Percentiles rank a stretch among this genome's conserved stretches.
phyloP scores from a whole-genome alignment of 2,329 filamentous ascomycete species.

The Coleophoma crateriformis region DNA sequence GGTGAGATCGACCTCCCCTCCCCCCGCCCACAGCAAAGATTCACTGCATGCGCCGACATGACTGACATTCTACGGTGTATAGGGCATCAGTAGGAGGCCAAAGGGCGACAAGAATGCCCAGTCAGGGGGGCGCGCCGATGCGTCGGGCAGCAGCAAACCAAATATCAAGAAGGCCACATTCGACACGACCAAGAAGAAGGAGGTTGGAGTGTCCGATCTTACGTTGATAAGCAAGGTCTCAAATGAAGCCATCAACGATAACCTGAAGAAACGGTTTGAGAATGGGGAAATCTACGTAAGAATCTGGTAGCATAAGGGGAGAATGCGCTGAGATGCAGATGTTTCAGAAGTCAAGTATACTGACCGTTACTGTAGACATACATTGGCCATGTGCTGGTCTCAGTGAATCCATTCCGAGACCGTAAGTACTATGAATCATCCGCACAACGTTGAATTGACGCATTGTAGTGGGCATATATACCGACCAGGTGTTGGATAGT shows the following conservation, averaged over 20 bases:
- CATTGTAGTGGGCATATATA: constrained; percentile 81
- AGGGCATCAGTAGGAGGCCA: constrained; percentile 28
- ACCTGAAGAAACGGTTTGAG: constrained; percentile 96
- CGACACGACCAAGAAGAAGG: constrained; percentile 97
- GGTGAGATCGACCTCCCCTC: too few species aligned
- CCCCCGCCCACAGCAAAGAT: too few species aligned
- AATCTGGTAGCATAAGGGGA: constrained; percentile 8
- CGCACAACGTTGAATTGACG: constrained; percentile 27
- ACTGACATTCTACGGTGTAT: neutral
- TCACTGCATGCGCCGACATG: too few species aligned
- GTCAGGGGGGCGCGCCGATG: constrained; percentile 15
- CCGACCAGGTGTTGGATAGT: constrained; percentile 84
- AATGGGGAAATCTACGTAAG: constrained; percentile 88
- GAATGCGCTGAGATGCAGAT: constrained; percentile 15
- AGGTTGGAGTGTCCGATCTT: constrained; percentile 96
- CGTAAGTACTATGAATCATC: constrained; percentile 37
- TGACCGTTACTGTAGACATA: constrained; percentile 59
- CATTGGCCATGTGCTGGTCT: constrained; percentile 98
- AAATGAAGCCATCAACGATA: constrained; percentile 99
- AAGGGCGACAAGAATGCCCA: constrained; percentile 27
- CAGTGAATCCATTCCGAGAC: constrained; percentile 96
- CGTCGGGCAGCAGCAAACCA: constrained; percentile 27
- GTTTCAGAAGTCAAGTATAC: neutral
- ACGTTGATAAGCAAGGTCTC: constrained; percentile 97
- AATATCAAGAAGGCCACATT: constrained; percentile 95